These are phyloP conservation scores for Agaricus bisporus DNA, from an alignment of 768 basidiomycete species.

Conservation along the genomic window DNA sequence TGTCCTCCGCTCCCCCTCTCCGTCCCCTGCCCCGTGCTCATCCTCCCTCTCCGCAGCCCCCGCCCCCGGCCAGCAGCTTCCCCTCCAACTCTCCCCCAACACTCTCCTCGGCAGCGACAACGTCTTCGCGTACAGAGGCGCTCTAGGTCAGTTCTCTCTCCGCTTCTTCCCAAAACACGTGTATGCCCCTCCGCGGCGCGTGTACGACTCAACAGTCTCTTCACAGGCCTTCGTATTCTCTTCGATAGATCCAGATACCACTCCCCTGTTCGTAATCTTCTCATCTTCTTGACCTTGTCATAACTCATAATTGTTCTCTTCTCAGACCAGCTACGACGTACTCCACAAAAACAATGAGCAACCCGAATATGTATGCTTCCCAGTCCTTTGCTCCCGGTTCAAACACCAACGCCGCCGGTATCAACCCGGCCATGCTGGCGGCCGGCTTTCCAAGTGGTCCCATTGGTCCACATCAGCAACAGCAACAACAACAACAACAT, in stretches of 20 bases:
- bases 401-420: constrained; percentile 4
- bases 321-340: too few relatives aligned
- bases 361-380: constrained; percentile 7
- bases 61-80: neutral
- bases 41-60: neutral
- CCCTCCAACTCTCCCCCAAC: constrained; percentile 1
- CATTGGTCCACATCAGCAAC: constrained; percentile 3
- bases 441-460: constrained; percentile 7
- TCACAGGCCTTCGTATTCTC: neutral
- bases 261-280: neutral
- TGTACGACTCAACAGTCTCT: constrained; percentile 4
- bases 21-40: neutral
- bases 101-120: neutral
- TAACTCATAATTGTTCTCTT: neutral
- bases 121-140: neutral
- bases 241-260: neutral
- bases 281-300: neutral
- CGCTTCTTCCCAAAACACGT: constrained; percentile 3
- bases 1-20: neutral
- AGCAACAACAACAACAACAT: constrained; percentile 5
- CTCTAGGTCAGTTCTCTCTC: neutral
- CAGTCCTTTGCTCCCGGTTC: constrained; percentile 8
- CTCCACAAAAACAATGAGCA: constrained; percentile 10
- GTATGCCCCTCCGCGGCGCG: constrained; percentile 6
- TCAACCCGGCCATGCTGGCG: constrained; percentile 10